Percentiles rank a stretch among this genome's conserved stretches.
phyloP scores from a whole-genome alignment of 768 basidiomycete genomes.

The Hebeloma cylindrosporum region DNA sequence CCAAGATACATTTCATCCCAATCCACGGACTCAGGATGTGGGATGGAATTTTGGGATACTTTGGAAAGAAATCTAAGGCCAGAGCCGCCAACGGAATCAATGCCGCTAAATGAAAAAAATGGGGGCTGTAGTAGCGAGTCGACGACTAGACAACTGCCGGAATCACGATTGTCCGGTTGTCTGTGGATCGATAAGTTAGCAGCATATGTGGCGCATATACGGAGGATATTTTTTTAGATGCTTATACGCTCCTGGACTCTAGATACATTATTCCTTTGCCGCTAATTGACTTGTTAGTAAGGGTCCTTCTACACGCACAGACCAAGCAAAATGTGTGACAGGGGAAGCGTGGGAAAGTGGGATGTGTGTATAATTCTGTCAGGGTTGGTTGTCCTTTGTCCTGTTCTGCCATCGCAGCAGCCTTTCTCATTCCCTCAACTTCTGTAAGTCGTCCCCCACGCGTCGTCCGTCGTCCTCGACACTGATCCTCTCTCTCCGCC shows the following conservation, averaged over 20 bases:
- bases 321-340: slow-evolving; percentile 36
- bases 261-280: too few species aligned
- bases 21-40: slow-evolving; percentile 58
- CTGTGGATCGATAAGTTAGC: too few species aligned
- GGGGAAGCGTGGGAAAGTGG: slow-evolving; percentile 42
- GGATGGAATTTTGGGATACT: slow-evolving; percentile 51
- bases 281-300: background rate
- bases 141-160: too few species aligned
- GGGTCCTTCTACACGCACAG: slow-evolving; percentile 36
- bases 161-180: too few species aligned
- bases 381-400: slow-evolving; percentile 44
- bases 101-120: slow-evolving; percentile 25
- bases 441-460: slow-evolving; percentile 34
- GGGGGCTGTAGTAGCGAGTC: too few species aligned
- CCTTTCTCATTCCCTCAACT: slow-evolving; percentile 24
- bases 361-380: slow-evolving; percentile 40
- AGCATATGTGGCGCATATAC: too few species aligned
- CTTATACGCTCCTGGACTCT: too few species aligned
- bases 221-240: too few species aligned
- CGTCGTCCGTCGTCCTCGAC: slow-evolving; percentile 15
- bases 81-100: slow-evolving; percentile 34
- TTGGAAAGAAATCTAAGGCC: slow-evolving; percentile 44
- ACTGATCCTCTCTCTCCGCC: slow-evolving; percentile 20
- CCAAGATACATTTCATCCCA: slow-evolving; percentile 36
- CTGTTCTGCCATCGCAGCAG: slow-evolving; percentile 46